Base-by-base conservation (phyloP, 352 stramenopile species). In the Pythium aristosporum region DNA sequence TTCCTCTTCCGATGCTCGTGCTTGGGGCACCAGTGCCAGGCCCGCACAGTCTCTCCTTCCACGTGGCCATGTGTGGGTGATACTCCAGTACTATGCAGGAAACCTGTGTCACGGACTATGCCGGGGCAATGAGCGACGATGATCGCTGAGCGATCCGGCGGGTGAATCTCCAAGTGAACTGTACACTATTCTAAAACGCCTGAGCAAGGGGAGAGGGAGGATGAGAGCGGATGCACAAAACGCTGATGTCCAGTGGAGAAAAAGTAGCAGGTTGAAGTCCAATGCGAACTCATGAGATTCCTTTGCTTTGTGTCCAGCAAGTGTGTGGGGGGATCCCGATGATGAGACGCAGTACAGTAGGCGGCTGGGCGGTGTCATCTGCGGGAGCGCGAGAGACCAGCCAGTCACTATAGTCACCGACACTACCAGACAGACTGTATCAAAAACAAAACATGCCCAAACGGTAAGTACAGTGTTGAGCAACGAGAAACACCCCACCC, bases 261-360 rank as follows among this genome's bases (percentile, higher is more conserved):
- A 42, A 46, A 6, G 37, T 36, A 37, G 39, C 56, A 48, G 36
- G 43, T 63, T 63, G 43, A 55, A 63, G 56, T 54, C 43, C 25
- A 55, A 20, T 42, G 37, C 11, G 15, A 16, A 42, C 37, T 42
- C 34, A 51, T 43, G 23, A 23, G 7, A 42, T 54, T 63, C 43
- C 32, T 16, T 30, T 30, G 3, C 20, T 5, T 36, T 61, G 44
- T 63, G 56, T 63, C 56, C 56, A 63, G 56, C 56, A 63, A 44
- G 16, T 21, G 20, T 63, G 56, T 63, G 56, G 56, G 46, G 37
- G 15, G 25, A 30, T 30, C 25, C 37, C 37, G 37, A 42, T 42
- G 37, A 42, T 42, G 37, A 42, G 37, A 42, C 37, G 10, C 37
- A 12, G 25, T 16, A 42, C 20, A 55, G 56, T 32, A 48, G 42